Percentiles rank a stretch among this genome's conserved stretches.
These are phyloP conservation scores for Ochetophila trinervis DNA, from an alignment of 306 rosid genomes.

Conservation along the genomic window DNA sequence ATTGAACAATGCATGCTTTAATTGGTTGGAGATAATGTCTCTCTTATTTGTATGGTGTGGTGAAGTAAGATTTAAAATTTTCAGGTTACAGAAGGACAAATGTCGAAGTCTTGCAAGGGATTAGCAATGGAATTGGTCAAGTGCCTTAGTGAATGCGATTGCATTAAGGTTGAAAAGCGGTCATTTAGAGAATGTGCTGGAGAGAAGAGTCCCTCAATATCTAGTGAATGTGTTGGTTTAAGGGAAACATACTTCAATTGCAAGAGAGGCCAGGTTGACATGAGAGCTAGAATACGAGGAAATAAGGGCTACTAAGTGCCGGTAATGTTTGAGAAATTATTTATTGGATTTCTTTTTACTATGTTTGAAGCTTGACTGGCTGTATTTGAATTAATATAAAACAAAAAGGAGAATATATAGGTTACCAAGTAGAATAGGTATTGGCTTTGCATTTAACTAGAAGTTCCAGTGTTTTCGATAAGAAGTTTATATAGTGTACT, in stretches of 20 bases:
- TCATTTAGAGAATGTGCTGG: conserved; percentile 71
- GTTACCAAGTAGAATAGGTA: no score
- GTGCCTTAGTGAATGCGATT: conserved; percentile 89
- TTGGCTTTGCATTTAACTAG: no score
- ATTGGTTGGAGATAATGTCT: no score
- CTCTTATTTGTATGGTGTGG: no score
- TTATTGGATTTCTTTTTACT: neutral
- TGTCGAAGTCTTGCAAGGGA: conserved; percentile 95
- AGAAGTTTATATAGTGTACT: no score
- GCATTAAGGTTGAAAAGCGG: conserved; percentile 82
- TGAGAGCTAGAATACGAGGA: conserved; percentile 54
- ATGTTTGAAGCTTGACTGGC: no score
- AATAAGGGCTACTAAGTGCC: conserved; percentile 43
- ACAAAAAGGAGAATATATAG: no score
- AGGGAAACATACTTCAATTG: conserved; percentile 97
- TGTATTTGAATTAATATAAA: no score
- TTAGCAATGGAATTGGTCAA: conserved; percentile 80
- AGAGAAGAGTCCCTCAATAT: conserved; percentile 78
- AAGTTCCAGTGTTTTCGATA: no score
- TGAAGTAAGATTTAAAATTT: neutral
- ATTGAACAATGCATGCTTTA: no score
- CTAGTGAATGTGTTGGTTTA: conserved; percentile 87
- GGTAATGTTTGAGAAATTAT: neutral
- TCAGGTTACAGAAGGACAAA: conserved; percentile 28
- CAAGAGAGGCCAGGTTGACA: conserved; percentile 93